Percentiles rank a stretch among this genome's conserved stretches.
Conservation (phyloP, 495 filamentous ascomycete species). For the Penicillium argentinense region DNA sequence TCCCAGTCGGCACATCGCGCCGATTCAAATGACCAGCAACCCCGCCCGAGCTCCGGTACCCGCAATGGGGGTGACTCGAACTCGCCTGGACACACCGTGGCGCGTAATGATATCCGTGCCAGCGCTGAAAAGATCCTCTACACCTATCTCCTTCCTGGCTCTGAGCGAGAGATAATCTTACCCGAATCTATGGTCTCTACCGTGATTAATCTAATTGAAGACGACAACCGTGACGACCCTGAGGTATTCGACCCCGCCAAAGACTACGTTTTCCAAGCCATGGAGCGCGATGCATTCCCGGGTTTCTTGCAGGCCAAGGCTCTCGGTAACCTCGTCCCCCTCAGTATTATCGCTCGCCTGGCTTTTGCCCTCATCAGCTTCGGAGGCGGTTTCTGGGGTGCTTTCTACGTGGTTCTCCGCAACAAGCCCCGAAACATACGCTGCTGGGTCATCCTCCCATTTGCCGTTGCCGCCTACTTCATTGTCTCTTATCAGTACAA, state of each 20-base stretch:
- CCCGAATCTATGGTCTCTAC: constrained; percentile 81
- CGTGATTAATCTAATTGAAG: constrained; percentile 81
- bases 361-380: constrained; percentile 83
- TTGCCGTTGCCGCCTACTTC: constrained; percentile 84
- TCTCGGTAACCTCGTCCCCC: constrained; percentile 88
- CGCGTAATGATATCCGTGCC: constrained; percentile 80
- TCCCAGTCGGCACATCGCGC: constrained; percentile 46
- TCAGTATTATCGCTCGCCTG: constrained; percentile 78
- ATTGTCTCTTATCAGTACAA: constrained; percentile 91
- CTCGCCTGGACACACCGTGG: constrained; percentile 81
- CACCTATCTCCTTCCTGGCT: constrained; percentile 86
- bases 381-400: constrained; percentile 91
- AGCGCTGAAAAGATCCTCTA: constrained; percentile 98
- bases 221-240: constrained; percentile 87
- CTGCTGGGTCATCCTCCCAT: constrained; percentile 93
- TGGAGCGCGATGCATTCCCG: constrained; percentile 98
- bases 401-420: constrained; percentile 88
- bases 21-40: constrained; percentile 52
- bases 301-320: constrained; percentile 94
- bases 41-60: constrained; percentile 65
- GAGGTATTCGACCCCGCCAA: constrained; percentile 97
- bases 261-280: constrained; percentile 98
- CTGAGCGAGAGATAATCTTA: constrained; percentile 92
- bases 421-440: constrained; percentile 70
- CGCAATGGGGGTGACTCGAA: constrained; percentile 51